Conservation (phyloP, 1,284 basidiomycete genomes). For the Termitomyces sp. region DNA sequence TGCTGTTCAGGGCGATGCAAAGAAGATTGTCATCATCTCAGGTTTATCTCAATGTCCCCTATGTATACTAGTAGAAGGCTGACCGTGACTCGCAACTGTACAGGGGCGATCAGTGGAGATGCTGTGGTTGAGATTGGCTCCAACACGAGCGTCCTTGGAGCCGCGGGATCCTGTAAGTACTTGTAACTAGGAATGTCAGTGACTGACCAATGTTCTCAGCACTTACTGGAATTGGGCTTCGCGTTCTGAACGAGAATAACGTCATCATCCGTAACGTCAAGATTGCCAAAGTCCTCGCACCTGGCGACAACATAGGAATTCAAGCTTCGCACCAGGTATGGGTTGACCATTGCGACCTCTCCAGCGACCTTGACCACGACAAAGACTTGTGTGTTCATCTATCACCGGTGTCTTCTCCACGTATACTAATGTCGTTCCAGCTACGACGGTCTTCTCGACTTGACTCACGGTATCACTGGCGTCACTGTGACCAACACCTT, state of each 20-base stretch:
- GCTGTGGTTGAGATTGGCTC: constrained; percentile 38
- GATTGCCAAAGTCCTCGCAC: constrained; percentile 44
- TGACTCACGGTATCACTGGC: constrained; percentile 37
- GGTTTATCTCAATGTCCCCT: constrained; percentile 20
- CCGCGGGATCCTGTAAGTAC: constrained; percentile 24
- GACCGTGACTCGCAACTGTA: background rate
- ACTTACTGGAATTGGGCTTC: constrained; percentile 37
- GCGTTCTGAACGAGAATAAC: constrained; percentile 37
- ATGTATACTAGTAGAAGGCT: background rate
- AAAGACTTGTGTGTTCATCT: constrained; percentile 25
- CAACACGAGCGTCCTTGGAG: constrained; percentile 41
- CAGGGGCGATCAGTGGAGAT: constrained; percentile 40
- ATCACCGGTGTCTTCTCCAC: background rate
- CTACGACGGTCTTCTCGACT: constrained; percentile 38
- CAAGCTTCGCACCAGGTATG: constrained; percentile 42
- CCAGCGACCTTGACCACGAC: constrained; percentile 40
- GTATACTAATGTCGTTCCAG: constrained; percentile 15
- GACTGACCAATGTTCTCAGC: constrained; percentile 18
- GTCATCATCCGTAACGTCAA: constrained; percentile 49
- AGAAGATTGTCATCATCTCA: constrained; percentile 43
- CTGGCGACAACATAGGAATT: constrained; percentile 41
- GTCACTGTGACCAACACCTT: constrained; percentile 38
- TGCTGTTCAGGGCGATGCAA: constrained; percentile 37
- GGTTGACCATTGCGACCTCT: constrained; percentile 44
- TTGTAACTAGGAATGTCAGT: background rate